Conservation (phyloP, 495 filamentous ascomycete species). For the Xylaria curta region DNA sequence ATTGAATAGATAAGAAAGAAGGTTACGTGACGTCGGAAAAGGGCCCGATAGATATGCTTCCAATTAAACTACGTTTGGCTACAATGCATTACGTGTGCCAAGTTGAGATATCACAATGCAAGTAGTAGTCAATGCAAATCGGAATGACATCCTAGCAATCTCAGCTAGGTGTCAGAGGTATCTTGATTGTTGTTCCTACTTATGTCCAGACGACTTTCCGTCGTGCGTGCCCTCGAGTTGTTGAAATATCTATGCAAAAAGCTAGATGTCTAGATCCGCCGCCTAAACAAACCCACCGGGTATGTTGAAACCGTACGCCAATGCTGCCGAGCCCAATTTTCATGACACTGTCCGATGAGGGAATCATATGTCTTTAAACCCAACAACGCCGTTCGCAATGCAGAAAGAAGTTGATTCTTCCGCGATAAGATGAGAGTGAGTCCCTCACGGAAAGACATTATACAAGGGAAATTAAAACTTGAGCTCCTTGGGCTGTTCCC, state of each 20-base stretch:
- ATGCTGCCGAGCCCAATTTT: conserved; percentile 45
- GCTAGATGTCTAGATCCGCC: conserved; percentile 28
- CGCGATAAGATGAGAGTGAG: conserved; percentile 43
- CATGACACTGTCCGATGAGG: conserved; percentile 47
- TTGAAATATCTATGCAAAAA: conserved; percentile 28
- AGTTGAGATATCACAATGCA: background rate
- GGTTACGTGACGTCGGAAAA: background rate
- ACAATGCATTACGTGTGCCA: background rate
- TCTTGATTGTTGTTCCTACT: conserved; percentile 19
- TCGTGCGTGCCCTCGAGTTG: conserved; percentile 18
- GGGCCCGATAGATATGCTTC: background rate
- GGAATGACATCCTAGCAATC: conserved; percentile 21
- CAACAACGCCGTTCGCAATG: conserved; percentile 47
- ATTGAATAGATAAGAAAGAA: background rate
- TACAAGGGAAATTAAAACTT: conserved; percentile 67
- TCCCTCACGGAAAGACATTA: conserved; percentile 39
- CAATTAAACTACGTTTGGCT: background rate
- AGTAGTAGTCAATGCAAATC: background rate
- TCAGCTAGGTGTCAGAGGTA: conserved; percentile 21
- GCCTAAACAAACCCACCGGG: conserved; percentile 33
- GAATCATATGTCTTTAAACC: conserved; percentile 48
- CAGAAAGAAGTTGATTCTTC: conserved; percentile 55
- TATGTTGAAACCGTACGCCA: conserved; percentile 50
- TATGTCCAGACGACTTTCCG: conserved; percentile 3
- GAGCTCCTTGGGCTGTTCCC: conserved; percentile 97